Evolutionary conservation across 495 filamentous ascomycete genomes (phyloP).

Genomic region (Penicillium canariense): DNA sequence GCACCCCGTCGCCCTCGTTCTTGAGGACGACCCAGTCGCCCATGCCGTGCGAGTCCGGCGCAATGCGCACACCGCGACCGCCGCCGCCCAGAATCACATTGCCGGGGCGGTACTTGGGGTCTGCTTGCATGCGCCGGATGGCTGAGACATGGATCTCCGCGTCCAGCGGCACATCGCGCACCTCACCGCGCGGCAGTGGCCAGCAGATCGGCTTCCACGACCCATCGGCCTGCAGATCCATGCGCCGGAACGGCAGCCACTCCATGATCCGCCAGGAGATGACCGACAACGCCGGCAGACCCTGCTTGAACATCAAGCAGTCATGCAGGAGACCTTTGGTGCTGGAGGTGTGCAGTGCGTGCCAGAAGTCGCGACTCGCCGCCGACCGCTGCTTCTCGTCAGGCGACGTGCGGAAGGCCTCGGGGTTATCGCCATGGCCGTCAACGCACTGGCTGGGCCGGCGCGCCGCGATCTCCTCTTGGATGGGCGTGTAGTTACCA

Average conservation of each 20-base stretch:
- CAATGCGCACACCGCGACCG: slow-evolving; percentile 63
- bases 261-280: slow-evolving; percentile 82
- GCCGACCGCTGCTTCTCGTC: slow-evolving; percentile 30
- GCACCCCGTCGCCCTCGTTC: slow-evolving; percentile 62
- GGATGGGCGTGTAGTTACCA: slow-evolving; percentile 44
- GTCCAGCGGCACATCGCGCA: slow-evolving; percentile 72
- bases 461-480: slow-evolving; percentile 38
- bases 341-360: slow-evolving; percentile 55
- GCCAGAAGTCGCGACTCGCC: slow-evolving; percentile 47
- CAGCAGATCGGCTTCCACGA: slow-evolving; percentile 80
- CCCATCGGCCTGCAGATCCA: slow-evolving; percentile 73
- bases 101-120: slow-evolving; percentile 69
- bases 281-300: slow-evolving; percentile 56
- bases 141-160: slow-evolving; percentile 72
- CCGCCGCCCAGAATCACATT: slow-evolving; percentile 82
- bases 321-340: slow-evolving; percentile 70
- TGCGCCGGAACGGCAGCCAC: slow-evolving; percentile 77
- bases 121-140: slow-evolving; percentile 65
- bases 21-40: slow-evolving; percentile 70
- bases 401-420: slow-evolving; percentile 20
- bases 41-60: slow-evolving; percentile 60
- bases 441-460: slow-evolving; percentile 23
- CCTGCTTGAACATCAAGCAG: slow-evolving; percentile 65
- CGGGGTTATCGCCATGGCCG: slow-evolving; percentile 13
- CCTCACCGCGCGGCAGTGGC: slow-evolving; percentile 77